Percentiles rank a stretch among this genome's conserved stretches.
These are phyloP conservation scores for Puya raimondii DNA, from an alignment of 176 grass and related monocot genomes.

Conservation along the genomic window DNA sequence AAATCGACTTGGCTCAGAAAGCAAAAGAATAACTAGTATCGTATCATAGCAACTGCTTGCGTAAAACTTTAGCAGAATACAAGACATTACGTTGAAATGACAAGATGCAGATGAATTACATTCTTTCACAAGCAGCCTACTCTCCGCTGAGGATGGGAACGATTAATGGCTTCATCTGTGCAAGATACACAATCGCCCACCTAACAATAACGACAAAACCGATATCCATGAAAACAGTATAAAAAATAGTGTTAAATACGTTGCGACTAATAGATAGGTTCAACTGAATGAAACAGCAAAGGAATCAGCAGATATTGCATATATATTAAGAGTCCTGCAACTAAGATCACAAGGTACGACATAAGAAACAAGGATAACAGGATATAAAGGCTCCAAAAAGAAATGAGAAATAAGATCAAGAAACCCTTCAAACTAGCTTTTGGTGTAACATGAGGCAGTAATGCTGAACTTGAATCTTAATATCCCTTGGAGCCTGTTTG, in stretches of 20 bases:
- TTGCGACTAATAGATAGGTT: not conserved
- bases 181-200: slow-evolving; percentile 30
- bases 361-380: too few species aligned
- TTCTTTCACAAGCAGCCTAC: slow-evolving; percentile 2
- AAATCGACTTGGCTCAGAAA: too few species aligned
- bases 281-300: not conserved
- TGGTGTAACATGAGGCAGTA: too few species aligned
- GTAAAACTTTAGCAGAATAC: not conserved
- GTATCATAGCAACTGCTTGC: too few species aligned
- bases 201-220: slow-evolving; percentile 7
- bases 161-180: slow-evolving; percentile 26
- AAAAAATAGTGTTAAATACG: not conserved
- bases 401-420: too few species aligned
- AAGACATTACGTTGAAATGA: not conserved
- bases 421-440: too few species aligned
- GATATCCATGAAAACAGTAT: not conserved
- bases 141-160: slow-evolving; percentile 27
- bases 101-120: not conserved
- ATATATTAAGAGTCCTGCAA: not conserved
- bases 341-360: too few species aligned
- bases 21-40: too few species aligned
- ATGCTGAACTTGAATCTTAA: too few species aligned
- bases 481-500: too few species aligned
- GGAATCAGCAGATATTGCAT: not conserved
- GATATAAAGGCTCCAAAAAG: too few species aligned